phyloP scores from a whole-genome alignment of 2,329 filamentous ascomycete species.

The Fusarium sp. region DNA sequence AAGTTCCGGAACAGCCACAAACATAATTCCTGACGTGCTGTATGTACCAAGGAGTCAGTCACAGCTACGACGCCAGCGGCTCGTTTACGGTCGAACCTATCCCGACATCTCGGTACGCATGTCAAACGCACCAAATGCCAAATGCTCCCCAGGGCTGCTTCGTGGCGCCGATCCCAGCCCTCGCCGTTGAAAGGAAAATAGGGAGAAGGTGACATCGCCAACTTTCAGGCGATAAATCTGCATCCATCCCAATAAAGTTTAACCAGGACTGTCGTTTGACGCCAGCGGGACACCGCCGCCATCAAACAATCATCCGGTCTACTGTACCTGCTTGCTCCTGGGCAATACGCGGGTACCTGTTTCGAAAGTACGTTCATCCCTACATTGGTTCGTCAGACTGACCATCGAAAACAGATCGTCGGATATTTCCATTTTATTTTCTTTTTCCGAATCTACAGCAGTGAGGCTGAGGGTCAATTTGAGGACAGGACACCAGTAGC shows the following conservation, averaged over 20 bases:
- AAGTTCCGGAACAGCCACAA: conserved; percentile 1
- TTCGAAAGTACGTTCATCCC: background rate
- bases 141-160: conserved; percentile 21
- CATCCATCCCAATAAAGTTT: conserved; percentile 39
- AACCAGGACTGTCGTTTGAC: conserved; percentile 29
- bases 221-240: conserved; percentile 31
- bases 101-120: conserved; percentile 9
- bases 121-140: conserved; percentile 1
- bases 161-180: conserved; percentile 20
- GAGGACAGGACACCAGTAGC: conserved; percentile 6
- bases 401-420: conserved; percentile 12
- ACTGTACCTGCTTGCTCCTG: background rate
- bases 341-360: background rate
- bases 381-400: background rate
- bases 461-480: conserved; percentile 27
- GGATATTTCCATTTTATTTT: background rate
- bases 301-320: conserved; percentile 9
- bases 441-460: conserved; percentile 11
- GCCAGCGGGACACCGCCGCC: conserved; percentile 36
- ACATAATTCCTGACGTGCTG: background rate
- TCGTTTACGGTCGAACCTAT: conserved; percentile 6
- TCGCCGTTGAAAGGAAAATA: conserved; percentile 29
- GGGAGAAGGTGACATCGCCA: conserved; percentile 32
- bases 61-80: conserved; percentile 8
- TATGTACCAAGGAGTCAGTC: background rate